Evolutionary conservation across 176 grass and related monocot genomes (phyloP).

Genomic region (Eleusine coracana): DNA sequence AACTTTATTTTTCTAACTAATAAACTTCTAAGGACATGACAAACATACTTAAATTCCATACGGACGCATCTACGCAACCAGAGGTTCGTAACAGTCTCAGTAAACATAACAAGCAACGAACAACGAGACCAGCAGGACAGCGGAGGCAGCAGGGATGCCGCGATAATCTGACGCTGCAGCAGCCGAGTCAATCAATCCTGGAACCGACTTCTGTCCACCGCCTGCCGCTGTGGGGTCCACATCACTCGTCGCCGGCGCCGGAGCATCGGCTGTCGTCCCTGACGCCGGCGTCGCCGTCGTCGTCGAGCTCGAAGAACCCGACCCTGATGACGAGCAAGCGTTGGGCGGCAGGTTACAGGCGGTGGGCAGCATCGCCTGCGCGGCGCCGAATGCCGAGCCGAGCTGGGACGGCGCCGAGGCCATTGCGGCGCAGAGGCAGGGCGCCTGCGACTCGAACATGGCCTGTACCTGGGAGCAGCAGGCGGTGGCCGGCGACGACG

Average conservation of each 20-base stretch:
- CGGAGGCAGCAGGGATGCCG: constrained; percentile 1
- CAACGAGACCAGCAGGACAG: background rate
- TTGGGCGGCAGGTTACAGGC: constrained; percentile 60
- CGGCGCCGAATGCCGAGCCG: constrained; percentile 45
- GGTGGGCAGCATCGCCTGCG: constrained; percentile 39
- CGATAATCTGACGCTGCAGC: background rate
- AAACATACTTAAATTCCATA: background rate
- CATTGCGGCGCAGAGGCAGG: constrained; percentile 64
- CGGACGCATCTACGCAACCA: background rate
- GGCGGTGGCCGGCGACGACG: constrained; percentile 57
- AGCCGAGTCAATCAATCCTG: background rate
- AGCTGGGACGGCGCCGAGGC: constrained; percentile 36
- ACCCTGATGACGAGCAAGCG: constrained; percentile 32
- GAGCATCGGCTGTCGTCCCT: background rate
- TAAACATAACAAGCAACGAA: background rate
- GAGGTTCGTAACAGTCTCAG: background rate
- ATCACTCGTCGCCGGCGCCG: background rate
- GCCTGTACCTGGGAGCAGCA: constrained; percentile 60
- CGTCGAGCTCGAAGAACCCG: background rate
- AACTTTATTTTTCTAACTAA: too few species aligned
- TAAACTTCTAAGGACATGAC: too few species aligned
- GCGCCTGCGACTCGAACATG: constrained; percentile 62
- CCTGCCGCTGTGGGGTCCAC: background rate
- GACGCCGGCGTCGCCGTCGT: background rate
- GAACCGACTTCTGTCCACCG: constrained; percentile 19